These are phyloP conservation scores for Xylogone sp. DNA, from an alignment of 2,329 filamentous ascomycete species.

Conservation along the genomic window DNA sequence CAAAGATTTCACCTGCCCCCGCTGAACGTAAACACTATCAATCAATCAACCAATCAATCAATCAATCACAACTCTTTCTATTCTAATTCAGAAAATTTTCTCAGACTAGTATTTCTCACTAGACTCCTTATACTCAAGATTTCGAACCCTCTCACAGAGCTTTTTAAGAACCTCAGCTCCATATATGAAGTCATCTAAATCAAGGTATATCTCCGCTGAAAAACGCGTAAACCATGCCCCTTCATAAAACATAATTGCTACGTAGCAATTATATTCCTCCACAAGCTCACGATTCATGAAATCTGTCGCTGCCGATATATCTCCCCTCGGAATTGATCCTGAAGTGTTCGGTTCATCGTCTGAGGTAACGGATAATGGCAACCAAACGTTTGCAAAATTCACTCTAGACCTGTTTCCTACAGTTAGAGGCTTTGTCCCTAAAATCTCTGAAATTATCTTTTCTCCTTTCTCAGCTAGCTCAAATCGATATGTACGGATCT, in stretches of 20 bases:
- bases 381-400: conserved; percentile 52
- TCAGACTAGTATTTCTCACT: no score
- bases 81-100: no score
- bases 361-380: conserved; percentile 51
- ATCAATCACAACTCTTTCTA: no score
- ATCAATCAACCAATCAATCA: no score
- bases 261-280: conserved; percentile 65
- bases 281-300: conserved; percentile 57
- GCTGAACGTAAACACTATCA: no score
- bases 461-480: conserved; percentile 62
- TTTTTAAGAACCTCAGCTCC: conserved; percentile 42
- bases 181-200: conserved; percentile 73
- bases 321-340: conserved; percentile 21
- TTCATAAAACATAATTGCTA: conserved; percentile 59
- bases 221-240: conserved; percentile 67
- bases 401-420: conserved; percentile 65
- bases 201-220: conserved; percentile 80
- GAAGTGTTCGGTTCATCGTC: conserved; percentile 7
- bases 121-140: conserved; percentile 30
- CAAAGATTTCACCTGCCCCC: no score
- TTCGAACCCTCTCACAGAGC: conserved; percentile 48
- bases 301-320: conserved; percentile 35
- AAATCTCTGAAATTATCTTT: conserved; percentile 50
- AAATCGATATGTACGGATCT: conserved; percentile 60
- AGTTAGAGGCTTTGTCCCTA: conserved; percentile 69